Base-by-base conservation (phyloP, 768 basidiomycete genomes). In the Suillus variegatus region DNA sequence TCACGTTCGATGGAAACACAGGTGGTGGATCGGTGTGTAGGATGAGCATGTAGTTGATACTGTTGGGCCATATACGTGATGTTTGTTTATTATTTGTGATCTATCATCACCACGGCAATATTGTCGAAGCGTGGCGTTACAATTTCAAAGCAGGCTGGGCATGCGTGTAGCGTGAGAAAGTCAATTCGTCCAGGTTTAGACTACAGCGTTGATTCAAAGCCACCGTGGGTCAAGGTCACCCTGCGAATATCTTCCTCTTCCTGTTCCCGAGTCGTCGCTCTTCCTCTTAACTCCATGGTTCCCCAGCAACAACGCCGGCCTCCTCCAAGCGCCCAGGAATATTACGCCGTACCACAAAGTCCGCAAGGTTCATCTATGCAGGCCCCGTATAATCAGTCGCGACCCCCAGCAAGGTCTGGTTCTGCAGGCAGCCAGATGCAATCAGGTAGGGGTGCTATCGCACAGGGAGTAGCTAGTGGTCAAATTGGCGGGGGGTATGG, bases 1-100 rank as follows among this genome's bases (percentile, higher is more conserved):
- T 96, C 68, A 83, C 88, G 5, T 95, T 97, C 66, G 94, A 98
- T 76, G 94, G 94, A 12, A 86, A 82, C 69, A 89, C 86, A 1
- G 94, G 94, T 35, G 83, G 85, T 25, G 93, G 88, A 6, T 89
- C 89, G 12, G 91, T 93, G 14, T 87, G 78, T 67, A 78, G 80
- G 44, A 81, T 84, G 81, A 76, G 75, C 65, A 84, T 85, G 81
- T 78, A 77, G 63, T 40, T 36, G 49, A n/a, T 32, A 16, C 25
- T 55, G 52, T 46, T 41, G 52, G 56, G 8, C n/a, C 6, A 54
- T 46, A 54, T 46, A 52, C 35, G 20, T 64, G n/a, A 55, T 28
- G 51, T 20, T 58, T 10, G 40, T 60, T 43, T 28, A 20, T 60
- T 35, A 5, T 52, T 12, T 20, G 22, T 55, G 22, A 41, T 36